Conservation (phyloP, 2,329 filamentous ascomycete genomes). For the Trichoderma sp. region DNA sequence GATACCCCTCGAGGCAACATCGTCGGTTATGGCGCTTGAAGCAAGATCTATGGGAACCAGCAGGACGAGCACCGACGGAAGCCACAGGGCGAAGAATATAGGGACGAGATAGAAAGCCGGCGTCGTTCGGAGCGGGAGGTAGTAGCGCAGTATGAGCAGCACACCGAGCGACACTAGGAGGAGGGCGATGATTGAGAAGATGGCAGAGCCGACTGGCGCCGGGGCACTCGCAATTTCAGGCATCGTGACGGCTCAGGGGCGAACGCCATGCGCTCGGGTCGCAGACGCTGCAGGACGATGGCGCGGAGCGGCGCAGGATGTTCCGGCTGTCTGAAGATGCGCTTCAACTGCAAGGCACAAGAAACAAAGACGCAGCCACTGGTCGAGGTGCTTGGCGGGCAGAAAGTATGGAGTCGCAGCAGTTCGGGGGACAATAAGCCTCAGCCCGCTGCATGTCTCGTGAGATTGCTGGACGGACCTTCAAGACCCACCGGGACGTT, state of each 20-base stretch:
- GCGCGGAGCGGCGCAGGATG: neutral
- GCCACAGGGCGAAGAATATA: constrained; percentile 92
- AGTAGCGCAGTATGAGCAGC: constrained; percentile 83
- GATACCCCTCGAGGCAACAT: constrained; percentile 73
- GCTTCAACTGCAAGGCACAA: constrained; percentile 5
- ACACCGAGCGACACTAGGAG: constrained; percentile 74
- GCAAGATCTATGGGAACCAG: constrained; percentile 95
- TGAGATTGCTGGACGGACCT: constrained; percentile 3
- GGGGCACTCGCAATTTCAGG: constrained; percentile 53
- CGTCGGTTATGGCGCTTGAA: constrained; percentile 74
- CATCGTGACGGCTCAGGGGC: constrained; percentile 44
- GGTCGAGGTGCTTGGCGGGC: neutral
- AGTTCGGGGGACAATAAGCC: neutral
- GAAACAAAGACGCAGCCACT: neutral
- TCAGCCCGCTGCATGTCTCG: neutral
- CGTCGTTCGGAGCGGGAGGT: constrained; percentile 85
- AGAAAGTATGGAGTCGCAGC: neutral
- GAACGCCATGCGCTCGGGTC: constrained; percentile 33
- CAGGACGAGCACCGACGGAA: constrained; percentile 87
- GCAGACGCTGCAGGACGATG: constrained; percentile 7
- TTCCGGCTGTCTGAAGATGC: neutral
- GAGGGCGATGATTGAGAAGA: constrained; percentile 75
- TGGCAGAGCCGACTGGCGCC: constrained; percentile 73
- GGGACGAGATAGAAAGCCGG: constrained; percentile 87
- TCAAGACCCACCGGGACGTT: constrained; percentile 5